Base-by-base conservation (phyloP, 352 stramenopile species). In the Ophiocytium majus region DNA sequence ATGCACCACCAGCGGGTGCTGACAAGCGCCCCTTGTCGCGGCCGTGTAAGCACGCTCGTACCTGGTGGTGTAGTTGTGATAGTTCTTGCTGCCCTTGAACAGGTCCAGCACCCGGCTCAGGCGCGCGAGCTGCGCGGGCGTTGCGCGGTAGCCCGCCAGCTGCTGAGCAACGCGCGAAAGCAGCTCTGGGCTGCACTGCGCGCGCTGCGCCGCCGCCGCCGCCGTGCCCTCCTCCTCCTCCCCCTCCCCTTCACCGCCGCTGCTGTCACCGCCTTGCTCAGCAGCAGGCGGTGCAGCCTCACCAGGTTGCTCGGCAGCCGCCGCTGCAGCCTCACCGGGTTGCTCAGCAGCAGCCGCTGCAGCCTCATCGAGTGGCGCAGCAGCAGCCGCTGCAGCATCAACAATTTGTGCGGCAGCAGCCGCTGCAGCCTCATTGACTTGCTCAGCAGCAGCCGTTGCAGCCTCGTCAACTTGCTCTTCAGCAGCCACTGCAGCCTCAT, bases 21-120 rank as follows among this genome's bases (percentile, higher is more conserved):
- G n/a, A n/a, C n/a, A n/a, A n/a, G n/a, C n/a, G n/a, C n/a, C n/a
- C n/a, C n/a, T n/a, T n/a, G n/a, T n/a, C n/a, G n/a, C n/a, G n/a
- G n/a, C n/a, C n/a, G n/a, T n/a, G n/a, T n/a, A n/a, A n/a, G n/a
- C n/a, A n/a, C 43, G 5, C 43, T 35, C 83, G 0, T n/a, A 88
- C 84, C 84, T 85, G 50, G 90, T 91, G 37, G 97, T 98, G 86
- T 98, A 99, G 88, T 99, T 99, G 92, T 99, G 97, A 86, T 96
- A 98, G 86, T 96, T 96, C 89, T 96, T 93, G 32, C 94, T 97
- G 32, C 94, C 94, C 74, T 93, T 89, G 82, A 92, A 98, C 74
- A 90, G 74, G 31, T 90, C 89, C 28, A 97, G 88, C 31, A 91
- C 91, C 23, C 83, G 79, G 49, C 93, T 92, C 5, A 97, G 88